Percentiles rank a stretch among this genome's conserved stretches.
Evolutionary conservation across 768 basidiomycete genomes (phyloP).

Genomic region (Naganishia onofrii): DNA sequence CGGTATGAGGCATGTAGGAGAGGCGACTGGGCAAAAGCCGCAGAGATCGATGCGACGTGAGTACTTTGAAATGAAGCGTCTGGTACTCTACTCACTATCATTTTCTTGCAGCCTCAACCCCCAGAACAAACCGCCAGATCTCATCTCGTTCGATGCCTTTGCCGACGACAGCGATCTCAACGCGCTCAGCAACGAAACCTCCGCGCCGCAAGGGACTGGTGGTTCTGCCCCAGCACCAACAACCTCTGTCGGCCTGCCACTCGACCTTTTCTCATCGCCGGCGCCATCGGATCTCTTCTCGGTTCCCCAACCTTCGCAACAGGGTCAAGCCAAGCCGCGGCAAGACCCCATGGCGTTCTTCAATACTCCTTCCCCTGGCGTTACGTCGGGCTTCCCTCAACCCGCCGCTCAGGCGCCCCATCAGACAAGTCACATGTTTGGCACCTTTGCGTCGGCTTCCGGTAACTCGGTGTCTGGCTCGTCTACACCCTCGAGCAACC

Average conservation of each 20-base stretch:
- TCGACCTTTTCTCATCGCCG: conserved; percentile 47
- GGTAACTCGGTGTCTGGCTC: conserved; percentile 21
- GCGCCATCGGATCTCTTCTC: conserved; percentile 12
- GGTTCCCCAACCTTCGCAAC: conserved; percentile 16
- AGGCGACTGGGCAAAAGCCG: conserved; percentile 68
- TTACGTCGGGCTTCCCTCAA: conserved; percentile 13
- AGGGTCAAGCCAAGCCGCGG: conserved; percentile 28
- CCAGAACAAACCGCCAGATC: conserved; percentile 48
- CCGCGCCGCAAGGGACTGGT: conserved; percentile 22
- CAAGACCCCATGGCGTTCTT: conserved; percentile 52
- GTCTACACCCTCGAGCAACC: conserved; percentile 17
- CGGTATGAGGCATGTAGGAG: conserved; percentile 91
- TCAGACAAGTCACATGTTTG: conserved; percentile 29
- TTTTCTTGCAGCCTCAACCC: conserved; percentile 42
- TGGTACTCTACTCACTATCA: background rate
- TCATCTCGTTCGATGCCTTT: conserved; percentile 54
- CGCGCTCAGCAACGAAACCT: conserved; percentile 36
- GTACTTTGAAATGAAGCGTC: conserved; percentile 29
- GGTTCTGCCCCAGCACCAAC: conserved; percentile 31
- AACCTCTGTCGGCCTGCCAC: conserved; percentile 46
- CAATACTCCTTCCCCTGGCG: conserved; percentile 33
- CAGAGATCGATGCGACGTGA: conserved; percentile 54
- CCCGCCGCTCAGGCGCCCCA: conserved; percentile 20
- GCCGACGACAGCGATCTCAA: conserved; percentile 50
- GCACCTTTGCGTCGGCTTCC: conserved; percentile 24